phyloP scores from a whole-genome alignment of 1,284 basidiomycete species.

The Tilletiopsis washingtonensis region DNA sequence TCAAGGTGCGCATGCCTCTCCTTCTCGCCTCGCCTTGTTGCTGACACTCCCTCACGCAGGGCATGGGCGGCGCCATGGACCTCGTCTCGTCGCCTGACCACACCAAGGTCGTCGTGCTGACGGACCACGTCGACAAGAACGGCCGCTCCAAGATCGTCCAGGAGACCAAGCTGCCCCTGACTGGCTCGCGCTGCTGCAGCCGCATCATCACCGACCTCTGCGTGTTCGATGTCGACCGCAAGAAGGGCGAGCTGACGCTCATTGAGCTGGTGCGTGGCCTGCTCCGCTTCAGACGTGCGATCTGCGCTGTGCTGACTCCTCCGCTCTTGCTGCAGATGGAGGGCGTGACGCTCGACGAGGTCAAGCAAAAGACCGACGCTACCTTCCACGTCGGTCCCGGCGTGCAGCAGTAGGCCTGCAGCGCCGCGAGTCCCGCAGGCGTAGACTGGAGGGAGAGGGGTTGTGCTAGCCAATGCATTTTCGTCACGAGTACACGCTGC shows the following conservation, averaged over 20 bases:
- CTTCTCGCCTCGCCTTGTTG: neutral
- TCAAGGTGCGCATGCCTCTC: slow-evolving; percentile 8
- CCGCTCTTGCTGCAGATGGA: no score
- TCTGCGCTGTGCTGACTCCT: no score
- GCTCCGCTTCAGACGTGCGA: no score
- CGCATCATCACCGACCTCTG: slow-evolving; percentile 82
- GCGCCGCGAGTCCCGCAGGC: no score
- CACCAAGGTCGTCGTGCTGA: slow-evolving; percentile 60
- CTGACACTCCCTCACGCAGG: slow-evolving; percentile 49
- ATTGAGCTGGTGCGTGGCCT: slow-evolving; percentile 70
- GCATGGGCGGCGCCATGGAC: slow-evolving; percentile 93
- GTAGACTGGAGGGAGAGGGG: no score
- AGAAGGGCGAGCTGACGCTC: slow-evolving; percentile 63
- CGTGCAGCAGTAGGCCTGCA: no score
- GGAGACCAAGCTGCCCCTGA: slow-evolving; percentile 74
- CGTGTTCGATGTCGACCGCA: slow-evolving; percentile 79
- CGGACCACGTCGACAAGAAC: slow-evolving; percentile 83
- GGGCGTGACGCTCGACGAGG: slow-evolving; percentile 59
- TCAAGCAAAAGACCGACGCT: slow-evolving; percentile 73
- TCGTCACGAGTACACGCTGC: no score
- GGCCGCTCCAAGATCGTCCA: slow-evolving; percentile 79
- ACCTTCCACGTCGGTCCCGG: slow-evolving; percentile 56
- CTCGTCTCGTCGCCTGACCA: slow-evolving; percentile 42
- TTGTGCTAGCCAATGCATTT: no score
- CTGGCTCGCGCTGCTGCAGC: slow-evolving; percentile 75